phyloP scores from a whole-genome alignment of 2,329 filamentous ascomycete species.

The Chrysosporium keratinophilum region DNA sequence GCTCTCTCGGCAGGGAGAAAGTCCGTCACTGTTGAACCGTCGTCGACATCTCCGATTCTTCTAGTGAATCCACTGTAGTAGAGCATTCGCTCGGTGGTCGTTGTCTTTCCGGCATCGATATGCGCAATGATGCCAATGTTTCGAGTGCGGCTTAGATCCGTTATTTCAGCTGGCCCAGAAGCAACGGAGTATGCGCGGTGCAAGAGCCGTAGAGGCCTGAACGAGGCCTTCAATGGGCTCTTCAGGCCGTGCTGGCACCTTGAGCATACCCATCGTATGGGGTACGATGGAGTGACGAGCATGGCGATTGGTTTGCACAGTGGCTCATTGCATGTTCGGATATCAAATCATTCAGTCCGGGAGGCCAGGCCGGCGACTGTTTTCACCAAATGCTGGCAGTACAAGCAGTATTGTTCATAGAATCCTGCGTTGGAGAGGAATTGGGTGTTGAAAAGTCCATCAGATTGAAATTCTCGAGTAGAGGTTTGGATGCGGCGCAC shows the following conservation, averaged over 20 bases:
- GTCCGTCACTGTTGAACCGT: conserved; percentile 93
- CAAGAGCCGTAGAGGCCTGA: neutral
- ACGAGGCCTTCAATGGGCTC: neutral
- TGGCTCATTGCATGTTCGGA: neutral
- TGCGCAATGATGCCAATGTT: conserved; percentile 99
- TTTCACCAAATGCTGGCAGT: neutral
- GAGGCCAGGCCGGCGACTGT: neutral
- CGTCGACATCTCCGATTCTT: conserved; percentile 86
- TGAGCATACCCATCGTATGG: conserved; percentile 14
- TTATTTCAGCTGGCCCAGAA: conserved; percentile 16
- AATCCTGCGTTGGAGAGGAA: no score
- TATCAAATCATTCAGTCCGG: neutral
- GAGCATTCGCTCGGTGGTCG: conserved; percentile 97
- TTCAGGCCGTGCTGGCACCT: conserved; percentile 8
- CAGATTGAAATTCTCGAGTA: neutral
- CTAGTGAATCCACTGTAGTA: conserved; percentile 88
- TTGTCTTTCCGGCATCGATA: conserved; percentile 97
- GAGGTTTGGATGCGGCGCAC: neutral
- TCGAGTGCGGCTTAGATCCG: conserved; percentile 53
- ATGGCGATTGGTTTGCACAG: neutral
- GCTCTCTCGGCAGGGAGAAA: conserved; percentile 88
- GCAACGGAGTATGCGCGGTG: conserved; percentile 23
- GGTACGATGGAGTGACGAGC: conserved; percentile 2
- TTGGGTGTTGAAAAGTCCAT: no score
- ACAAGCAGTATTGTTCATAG: no score